Percentiles rank a stretch among this genome's conserved stretches.
phyloP scores from a whole-genome alignment of 371 early-diverging fungal species.

The Mortierella sp. region DNA sequence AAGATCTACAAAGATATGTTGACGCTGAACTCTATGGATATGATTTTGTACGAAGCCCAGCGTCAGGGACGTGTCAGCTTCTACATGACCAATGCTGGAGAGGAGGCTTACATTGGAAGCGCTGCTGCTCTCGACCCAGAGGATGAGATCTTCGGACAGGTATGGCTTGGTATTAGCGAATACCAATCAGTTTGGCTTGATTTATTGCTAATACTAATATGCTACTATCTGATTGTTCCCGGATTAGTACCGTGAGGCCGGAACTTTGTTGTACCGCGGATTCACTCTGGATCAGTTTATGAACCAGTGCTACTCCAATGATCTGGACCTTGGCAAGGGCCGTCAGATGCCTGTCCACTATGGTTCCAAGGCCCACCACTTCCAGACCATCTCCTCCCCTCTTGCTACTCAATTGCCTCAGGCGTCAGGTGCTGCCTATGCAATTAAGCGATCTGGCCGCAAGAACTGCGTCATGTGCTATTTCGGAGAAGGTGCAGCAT shows the following conservation, averaged over 20 bases:
- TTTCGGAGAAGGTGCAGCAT: slow-evolving; percentile 98
- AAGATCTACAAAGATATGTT: slow-evolving; percentile 94
- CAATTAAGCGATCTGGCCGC: slow-evolving; percentile 84
- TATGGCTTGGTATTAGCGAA: slow-evolving; percentile 35
- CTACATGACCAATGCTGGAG: slow-evolving; percentile 98
- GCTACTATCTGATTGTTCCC: background rate
- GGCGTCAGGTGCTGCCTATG: slow-evolving; percentile 98
- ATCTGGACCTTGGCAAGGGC: slow-evolving; percentile 91
- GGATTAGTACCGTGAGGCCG: slow-evolving; percentile 94
- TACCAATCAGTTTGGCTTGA: background rate
- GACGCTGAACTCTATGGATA: slow-evolving; percentile 90
- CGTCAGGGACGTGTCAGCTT: slow-evolving; percentile 98
- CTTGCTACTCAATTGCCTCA: slow-evolving; percentile 98
- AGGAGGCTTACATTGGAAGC: slow-evolving; percentile 94
- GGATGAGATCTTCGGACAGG: slow-evolving; percentile 94
- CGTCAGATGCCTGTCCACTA: slow-evolving; percentile 99
- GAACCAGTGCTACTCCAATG: slow-evolving; percentile 97
- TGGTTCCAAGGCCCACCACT: slow-evolving; percentile 85
- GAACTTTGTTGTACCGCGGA: slow-evolving; percentile 93
- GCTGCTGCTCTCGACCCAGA: slow-evolving; percentile 89
- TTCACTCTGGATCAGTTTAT: slow-evolving; percentile 94
- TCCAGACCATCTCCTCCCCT: slow-evolving; percentile 98
- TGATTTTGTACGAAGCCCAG: slow-evolving; percentile 97
- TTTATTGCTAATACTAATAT: background rate
- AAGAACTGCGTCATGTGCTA: slow-evolving; percentile 90